These are phyloP conservation scores for Diversispora eburnea DNA, from an alignment of 192 early-diverging fungal species.

Conservation along the genomic window DNA sequence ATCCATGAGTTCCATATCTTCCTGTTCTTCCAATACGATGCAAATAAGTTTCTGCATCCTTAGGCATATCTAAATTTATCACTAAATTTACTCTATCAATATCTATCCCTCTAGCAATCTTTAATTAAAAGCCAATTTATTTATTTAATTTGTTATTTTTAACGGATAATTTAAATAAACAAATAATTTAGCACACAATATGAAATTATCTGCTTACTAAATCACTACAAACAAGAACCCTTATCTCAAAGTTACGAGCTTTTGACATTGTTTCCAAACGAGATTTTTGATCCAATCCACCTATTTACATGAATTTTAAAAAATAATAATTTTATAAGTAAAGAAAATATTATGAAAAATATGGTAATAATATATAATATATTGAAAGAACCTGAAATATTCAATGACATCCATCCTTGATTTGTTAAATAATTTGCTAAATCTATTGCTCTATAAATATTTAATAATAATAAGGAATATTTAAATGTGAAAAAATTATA, in stretches of 20 bases:
- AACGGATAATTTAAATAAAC: not conserved
- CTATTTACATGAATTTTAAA: slow-evolving; percentile 5
- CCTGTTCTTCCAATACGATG: slow-evolving; percentile 81
- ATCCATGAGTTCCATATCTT: slow-evolving; percentile 67
- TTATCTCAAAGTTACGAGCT: slow-evolving; percentile 49
- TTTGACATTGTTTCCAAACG: slow-evolving; percentile 50
- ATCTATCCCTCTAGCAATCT: slow-evolving; percentile 68
- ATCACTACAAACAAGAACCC: slow-evolving; percentile 59
- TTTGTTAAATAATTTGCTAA: slow-evolving; percentile 46
- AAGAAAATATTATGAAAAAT: not conserved
- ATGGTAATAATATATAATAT: not conserved
- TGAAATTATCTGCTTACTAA: slow-evolving; percentile 37
- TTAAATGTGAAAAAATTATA: no score
- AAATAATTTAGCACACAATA: not conserved
- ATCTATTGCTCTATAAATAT: slow-evolving; percentile 39
- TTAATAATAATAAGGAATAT: not conserved
- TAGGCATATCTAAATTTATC: slow-evolving; percentile 74
- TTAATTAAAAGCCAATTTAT: not conserved
- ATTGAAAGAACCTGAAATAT: slow-evolving; percentile 35
- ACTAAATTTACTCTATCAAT: slow-evolving; percentile 69
- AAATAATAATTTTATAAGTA: no score
- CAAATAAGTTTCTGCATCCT: slow-evolving; percentile 64
- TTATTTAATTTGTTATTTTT: no score
- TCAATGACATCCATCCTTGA: slow-evolving; percentile 48
- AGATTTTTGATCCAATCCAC: slow-evolving; percentile 44